phyloP scores from a whole-genome alignment of 1,284 basidiomycete species.

The Tilletiopsis washingtonensis region DNA sequence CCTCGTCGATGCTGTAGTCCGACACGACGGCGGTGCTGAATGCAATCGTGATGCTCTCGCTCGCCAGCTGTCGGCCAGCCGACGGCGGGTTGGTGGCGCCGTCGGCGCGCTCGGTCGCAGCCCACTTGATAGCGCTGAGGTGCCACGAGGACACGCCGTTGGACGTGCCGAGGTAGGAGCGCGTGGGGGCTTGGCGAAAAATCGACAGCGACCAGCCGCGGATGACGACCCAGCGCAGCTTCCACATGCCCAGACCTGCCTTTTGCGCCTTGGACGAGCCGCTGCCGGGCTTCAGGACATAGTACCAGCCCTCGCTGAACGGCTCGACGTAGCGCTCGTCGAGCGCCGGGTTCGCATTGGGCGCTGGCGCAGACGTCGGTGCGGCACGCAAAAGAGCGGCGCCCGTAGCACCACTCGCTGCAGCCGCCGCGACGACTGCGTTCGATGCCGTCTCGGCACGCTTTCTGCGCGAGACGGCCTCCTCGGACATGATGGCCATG shows the following conservation, averaged over 20 bases:
- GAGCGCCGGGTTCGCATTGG: conserved; percentile 2
- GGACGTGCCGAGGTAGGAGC: conserved; percentile 7
- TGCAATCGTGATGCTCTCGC: conserved; percentile 1
- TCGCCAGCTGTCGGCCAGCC: background rate
- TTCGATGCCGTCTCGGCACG: conserved; percentile 2
- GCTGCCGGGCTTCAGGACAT: conserved; percentile 21
- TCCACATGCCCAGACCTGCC: conserved; percentile 26
- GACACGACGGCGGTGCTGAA: background rate
- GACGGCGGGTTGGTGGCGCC: conserved; percentile 10
- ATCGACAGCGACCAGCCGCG: conserved; percentile 23
- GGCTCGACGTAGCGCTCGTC: conserved; percentile 14
- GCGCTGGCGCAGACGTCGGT: too few relatives aligned
- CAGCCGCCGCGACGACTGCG: conserved; percentile 5
- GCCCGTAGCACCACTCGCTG: too few relatives aligned
- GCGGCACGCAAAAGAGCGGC: too few relatives aligned
- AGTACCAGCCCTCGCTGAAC: conserved; percentile 33
- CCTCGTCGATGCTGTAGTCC: background rate
- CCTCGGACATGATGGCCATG: background rate
- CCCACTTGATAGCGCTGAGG: conserved; percentile 13
- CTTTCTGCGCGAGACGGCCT: too few relatives aligned
- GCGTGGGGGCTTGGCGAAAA: conserved; percentile 20
- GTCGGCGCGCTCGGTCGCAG: conserved; percentile 11
- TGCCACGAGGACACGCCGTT: conserved; percentile 11
- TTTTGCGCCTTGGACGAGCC: conserved; percentile 4
- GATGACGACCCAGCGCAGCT: conserved; percentile 26